Evolutionary conservation across 176 grass and related monocot species (phyloP).

Genomic region (Oryza meyeriana): DNA sequence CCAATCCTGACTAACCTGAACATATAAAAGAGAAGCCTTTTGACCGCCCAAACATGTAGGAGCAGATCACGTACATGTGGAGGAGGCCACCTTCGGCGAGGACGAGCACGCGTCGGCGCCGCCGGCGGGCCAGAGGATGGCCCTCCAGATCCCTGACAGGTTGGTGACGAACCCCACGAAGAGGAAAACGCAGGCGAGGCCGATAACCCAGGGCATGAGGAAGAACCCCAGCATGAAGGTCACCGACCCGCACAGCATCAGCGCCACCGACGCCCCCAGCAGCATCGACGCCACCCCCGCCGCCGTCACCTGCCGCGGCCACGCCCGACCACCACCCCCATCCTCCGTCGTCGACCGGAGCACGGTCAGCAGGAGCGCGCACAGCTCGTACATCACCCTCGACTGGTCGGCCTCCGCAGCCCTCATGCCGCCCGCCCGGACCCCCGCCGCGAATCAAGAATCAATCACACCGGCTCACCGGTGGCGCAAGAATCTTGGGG

Average conservation of each 20-base stretch:
- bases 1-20: neutral
- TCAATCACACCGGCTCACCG: neutral
- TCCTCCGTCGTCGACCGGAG: conserved; percentile 31
- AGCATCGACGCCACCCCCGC: conserved; percentile 69
- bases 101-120: neutral
- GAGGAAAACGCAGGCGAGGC: conserved; percentile 62
- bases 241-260: conserved; percentile 84
- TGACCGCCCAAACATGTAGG: neutral
- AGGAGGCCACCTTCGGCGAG: conserved; percentile 36
- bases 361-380: conserved; percentile 49
- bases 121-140: conserved; percentile 51
- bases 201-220: conserved; percentile 91
- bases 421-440: conserved; percentile 29
- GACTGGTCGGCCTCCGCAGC: conserved; percentile 46
- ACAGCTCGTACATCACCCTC: conserved; percentile 71
- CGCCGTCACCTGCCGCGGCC: conserved; percentile 49
- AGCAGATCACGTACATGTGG: conserved; percentile 53
- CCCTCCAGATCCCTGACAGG: conserved; percentile 58
- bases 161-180: conserved; percentile 79
- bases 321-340: neutral
- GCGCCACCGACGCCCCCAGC: conserved; percentile 72
- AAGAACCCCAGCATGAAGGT: conserved; percentile 95
- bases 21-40: neutral
- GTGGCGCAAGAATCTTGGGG: conserved; percentile 2
- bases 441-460: neutral